phyloP scores from a whole-genome alignment of 805 yeast species.

The Sugiyamaella mastotermitis region DNA sequence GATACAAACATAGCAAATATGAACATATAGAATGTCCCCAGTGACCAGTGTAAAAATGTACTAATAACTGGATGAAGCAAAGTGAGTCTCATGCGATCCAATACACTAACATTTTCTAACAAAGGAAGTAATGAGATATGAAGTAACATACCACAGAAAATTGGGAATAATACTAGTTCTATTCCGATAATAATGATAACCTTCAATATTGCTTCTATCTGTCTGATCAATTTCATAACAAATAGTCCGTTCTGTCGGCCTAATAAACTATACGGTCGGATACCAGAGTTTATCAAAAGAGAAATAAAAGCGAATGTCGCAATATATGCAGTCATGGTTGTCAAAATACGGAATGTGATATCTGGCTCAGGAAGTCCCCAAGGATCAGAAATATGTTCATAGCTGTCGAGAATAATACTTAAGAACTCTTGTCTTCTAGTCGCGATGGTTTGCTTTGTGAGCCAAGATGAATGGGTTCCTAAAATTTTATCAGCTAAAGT shows the following conservation, averaged over 20 bases:
- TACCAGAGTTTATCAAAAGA: too few species aligned
- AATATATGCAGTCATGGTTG: too few species aligned
- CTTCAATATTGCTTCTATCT: constrained; percentile 50
- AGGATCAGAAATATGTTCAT: too few species aligned
- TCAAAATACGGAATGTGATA: too few species aligned
- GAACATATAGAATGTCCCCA: constrained; percentile 84
- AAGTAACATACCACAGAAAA: constrained; percentile 74
- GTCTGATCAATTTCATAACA: too few species aligned
- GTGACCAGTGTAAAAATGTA: constrained; percentile 46
- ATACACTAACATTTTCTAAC: constrained; percentile 22
- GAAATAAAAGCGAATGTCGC: too few species aligned
- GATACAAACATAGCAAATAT: constrained; percentile 81
- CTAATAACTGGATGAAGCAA: constrained; percentile 21
- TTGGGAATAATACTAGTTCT: constrained; percentile 82
- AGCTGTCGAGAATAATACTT: too few species aligned
- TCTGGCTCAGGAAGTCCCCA: too few species aligned
- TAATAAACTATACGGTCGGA: too few species aligned
- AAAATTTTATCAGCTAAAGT: neutral
- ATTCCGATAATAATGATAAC: constrained; percentile 69
- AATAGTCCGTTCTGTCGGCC: too few species aligned
- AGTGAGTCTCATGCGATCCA: constrained; percentile 6
- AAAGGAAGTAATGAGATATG: constrained; percentile 65
- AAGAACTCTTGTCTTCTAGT: neutral
- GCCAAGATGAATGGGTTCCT: neutral
- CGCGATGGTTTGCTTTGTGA: neutral